Evolutionary conservation across 2,329 filamentous ascomycete species (phyloP), one percentile per base, ranked within the genome.

Genomic region (Microthyrium microscopicum): DNA sequence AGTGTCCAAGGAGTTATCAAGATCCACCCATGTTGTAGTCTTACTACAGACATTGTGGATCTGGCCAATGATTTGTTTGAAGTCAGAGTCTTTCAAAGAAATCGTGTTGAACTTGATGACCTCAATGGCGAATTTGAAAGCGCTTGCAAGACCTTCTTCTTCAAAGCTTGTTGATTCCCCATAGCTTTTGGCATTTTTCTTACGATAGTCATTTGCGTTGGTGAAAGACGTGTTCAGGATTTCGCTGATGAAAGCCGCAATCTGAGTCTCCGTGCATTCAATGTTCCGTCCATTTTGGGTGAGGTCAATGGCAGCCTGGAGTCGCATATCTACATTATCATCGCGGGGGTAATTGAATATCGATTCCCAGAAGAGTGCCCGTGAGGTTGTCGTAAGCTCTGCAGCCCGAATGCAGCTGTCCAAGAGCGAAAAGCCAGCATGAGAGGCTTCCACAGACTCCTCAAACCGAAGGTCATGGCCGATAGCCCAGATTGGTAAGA

Each of bases 101-200:
- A 74, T 77, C 50, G 73, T 77, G 48, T 76, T 81, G 59, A 80
- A 84, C 48, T 80, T 82, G 56, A 80, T 71, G 34, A 81, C 62
- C 40, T 79, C 71, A 37, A 67, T 64, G 34, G 77, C 62, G 42
- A 74, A 78, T 9, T 59, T 53, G 46, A 83, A 82, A 3, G 83
- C 54, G 30, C 68, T 64, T 3, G 65, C 57, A 34, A 84, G 37
- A 25, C 49, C 48, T 16, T 46, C 44, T 6, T 45, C 42, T 31
- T 56, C 51, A 26, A 41, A 42, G 9, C 17, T 28, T 12, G 42
- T 29, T 4, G 44, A 42, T 5, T 41, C 41, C 13, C 42, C 41
- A 12, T 37, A 37, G 15, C 36, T 44, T 22, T 45, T 48, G 35
- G 51, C 51, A 30, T 43, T 29, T 25, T 45, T 38, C n/a, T 45